Evolutionary conservation across 257 asterid species (phyloP).

Genomic region (Euphrasia confusa): DNA sequence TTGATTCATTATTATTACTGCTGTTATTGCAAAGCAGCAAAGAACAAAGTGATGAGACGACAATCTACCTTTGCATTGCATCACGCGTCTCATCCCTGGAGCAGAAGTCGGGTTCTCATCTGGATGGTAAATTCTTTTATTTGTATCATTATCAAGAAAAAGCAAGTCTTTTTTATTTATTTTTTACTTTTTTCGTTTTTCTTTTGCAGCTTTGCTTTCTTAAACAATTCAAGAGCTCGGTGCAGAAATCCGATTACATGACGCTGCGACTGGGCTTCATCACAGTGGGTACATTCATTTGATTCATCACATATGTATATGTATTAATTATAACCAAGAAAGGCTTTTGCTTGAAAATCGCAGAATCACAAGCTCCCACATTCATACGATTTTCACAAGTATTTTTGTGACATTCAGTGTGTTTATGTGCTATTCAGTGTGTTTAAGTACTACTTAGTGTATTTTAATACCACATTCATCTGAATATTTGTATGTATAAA

Average conservation of each 20-base stretch:
- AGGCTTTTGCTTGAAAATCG: constrained; percentile 5
- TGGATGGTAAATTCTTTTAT: constrained; percentile 67
- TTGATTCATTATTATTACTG: too few species aligned
- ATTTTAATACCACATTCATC: too few species aligned
- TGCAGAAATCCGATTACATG: constrained; percentile 2
- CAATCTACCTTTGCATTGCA: constrained; percentile 80
- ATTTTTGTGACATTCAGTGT: too few species aligned
- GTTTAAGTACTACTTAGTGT: too few species aligned
- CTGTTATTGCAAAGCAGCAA: constrained; percentile 26
- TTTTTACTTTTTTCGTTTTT: too few species aligned
- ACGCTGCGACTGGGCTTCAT: constrained; percentile 81
- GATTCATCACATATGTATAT: constrained; percentile 18
- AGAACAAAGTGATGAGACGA: constrained; percentile 72
- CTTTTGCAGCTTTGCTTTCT: constrained; percentile 68
- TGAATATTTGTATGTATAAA: background rate
- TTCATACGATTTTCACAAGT: constrained; percentile 77
- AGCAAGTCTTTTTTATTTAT: too few species aligned
- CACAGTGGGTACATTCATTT: constrained; percentile 57
- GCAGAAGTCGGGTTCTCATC: constrained; percentile 66
- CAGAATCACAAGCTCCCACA: constrained; percentile 78
- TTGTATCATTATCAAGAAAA: too few species aligned
- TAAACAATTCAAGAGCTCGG: background rate
- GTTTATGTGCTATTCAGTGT: too few species aligned
- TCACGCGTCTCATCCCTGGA: constrained; percentile 96
- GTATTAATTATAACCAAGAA: too few species aligned